phyloP scores from a whole-genome alignment of 345 rosid genomes.

The Eucalyptus pauciflora region DNA sequence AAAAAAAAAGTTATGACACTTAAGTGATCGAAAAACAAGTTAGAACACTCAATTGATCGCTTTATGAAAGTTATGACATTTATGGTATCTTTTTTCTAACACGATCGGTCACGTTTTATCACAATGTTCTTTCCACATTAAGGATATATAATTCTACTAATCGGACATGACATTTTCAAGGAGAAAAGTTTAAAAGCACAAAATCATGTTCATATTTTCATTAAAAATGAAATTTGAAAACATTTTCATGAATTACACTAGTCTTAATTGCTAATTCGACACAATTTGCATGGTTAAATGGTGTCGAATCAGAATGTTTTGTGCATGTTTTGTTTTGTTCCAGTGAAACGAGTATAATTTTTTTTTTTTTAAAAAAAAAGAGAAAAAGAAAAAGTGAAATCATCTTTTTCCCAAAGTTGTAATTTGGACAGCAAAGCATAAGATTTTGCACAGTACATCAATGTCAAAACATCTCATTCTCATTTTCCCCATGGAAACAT shows the following conservation, averaged over 20 bases:
- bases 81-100: too few relatives aligned
- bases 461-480: not conserved
- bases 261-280: not conserved
- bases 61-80: too few relatives aligned
- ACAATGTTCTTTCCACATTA: too few relatives aligned
- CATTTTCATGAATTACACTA: not conserved
- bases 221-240: too few relatives aligned
- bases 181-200: not conserved
- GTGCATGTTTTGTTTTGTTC: not conserved
- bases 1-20: too few relatives aligned
- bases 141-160: not conserved
- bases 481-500: not conserved
- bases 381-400: not conserved
- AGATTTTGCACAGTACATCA: not conserved
- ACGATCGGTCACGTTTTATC: not conserved
- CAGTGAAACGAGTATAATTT: too few relatives aligned
- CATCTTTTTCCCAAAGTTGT: not conserved
- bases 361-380: too few relatives aligned
- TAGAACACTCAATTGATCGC: too few relatives aligned
- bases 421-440: not conserved
- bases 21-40: too few relatives aligned
- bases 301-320: not conserved
- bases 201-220: not conserved
- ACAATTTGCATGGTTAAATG: not conserved
- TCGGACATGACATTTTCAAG: not conserved